Percentiles rank a stretch among this genome's conserved stretches.
Conservation (phyloP, 1,139 yeast species). For the Zygosaccharomyces pseudobailii region DNA sequence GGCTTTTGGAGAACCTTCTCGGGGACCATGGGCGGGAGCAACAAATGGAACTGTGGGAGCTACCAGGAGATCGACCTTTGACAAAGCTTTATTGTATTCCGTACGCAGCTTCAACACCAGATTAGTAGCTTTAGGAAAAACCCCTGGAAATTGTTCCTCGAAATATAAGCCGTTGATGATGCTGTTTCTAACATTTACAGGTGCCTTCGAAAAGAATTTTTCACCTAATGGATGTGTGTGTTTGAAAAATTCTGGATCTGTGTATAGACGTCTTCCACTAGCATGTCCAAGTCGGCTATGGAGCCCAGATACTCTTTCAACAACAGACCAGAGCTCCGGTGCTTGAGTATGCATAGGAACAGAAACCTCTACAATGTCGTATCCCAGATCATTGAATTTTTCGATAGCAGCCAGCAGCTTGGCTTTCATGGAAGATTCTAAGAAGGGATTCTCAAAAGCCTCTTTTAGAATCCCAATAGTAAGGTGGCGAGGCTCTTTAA, state of each 20-base stretch:
- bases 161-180: conserved; percentile 24
- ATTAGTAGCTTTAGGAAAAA: conserved; percentile 36
- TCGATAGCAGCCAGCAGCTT: conserved; percentile 32
- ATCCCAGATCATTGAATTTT: conserved; percentile 33
- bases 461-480: conserved; percentile 37
- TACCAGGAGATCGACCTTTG: conserved; percentile 24
- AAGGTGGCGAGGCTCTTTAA: conserved; percentile 28
- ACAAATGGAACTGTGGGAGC: conserved; percentile 27
- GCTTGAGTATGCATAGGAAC: conserved; percentile 36
- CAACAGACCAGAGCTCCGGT: conserved; percentile 38
- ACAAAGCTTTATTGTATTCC: conserved; percentile 34
- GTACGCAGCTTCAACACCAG: conserved; percentile 34
- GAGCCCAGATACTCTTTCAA: conserved; percentile 33
- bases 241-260: conserved; percentile 33
- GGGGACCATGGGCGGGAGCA: conserved; percentile 11
- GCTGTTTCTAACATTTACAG: conserved; percentile 13
- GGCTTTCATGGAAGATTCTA: conserved; percentile 31
- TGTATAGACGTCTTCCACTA: conserved; percentile 29
- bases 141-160: conserved; percentile 33
- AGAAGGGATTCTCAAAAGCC: conserved; percentile 35
- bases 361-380: conserved; percentile 35
- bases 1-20: conserved; percentile 15
- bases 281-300: conserved; percentile 26
- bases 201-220: conserved; percentile 34
- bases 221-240: conserved; percentile 33